Evolutionary conservation across 345 rosid genomes (phyloP).

Genomic region (Eucalyptus albens): DNA sequence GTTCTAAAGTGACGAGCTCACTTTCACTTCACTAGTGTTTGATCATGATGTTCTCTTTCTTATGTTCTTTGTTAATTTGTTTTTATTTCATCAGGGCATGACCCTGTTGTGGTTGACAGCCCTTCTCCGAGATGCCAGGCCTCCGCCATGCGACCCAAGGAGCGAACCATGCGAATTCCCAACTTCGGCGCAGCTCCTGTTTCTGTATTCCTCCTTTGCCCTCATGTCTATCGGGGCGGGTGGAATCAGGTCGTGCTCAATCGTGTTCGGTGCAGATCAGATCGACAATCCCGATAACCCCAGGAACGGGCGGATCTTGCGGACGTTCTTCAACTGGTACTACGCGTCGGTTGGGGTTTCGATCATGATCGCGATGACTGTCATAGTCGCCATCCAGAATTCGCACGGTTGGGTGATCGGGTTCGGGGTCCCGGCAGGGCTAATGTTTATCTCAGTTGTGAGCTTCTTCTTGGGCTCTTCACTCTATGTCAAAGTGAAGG

Average conservation of each 20-base stretch:
- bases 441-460: slow-evolving; percentile 18
- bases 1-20: background rate
- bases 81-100: slow-evolving; percentile 15
- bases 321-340: slow-evolving; percentile 47
- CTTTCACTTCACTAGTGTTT: background rate
- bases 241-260: slow-evolving; percentile 36
- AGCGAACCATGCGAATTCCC: slow-evolving; percentile 2
- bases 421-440: slow-evolving; percentile 33
- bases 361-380: slow-evolving; percentile 10
- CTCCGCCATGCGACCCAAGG: slow-evolving; percentile 7
- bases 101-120: slow-evolving; percentile 33
- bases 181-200: slow-evolving; percentile 4
- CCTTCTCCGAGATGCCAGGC: slow-evolving; percentile 14
- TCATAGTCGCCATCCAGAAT: slow-evolving; percentile 33
- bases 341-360: slow-evolving; percentile 37
- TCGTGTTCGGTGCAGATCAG: slow-evolving; percentile 53
- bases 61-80: background rate
- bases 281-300: slow-evolving; percentile 28
- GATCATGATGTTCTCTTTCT: background rate
- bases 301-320: slow-evolving; percentile 15
- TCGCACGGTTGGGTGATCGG: slow-evolving; percentile 36
- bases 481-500: slow-evolving; percentile 15
- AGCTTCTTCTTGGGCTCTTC: slow-evolving; percentile 29
- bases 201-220: slow-evolving; percentile 19
- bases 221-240: slow-evolving; percentile 41